These are phyloP conservation scores for Kluyveromyces aestuarii DNA, from an alignment of 805 yeast species.

Conservation along the genomic window DNA sequence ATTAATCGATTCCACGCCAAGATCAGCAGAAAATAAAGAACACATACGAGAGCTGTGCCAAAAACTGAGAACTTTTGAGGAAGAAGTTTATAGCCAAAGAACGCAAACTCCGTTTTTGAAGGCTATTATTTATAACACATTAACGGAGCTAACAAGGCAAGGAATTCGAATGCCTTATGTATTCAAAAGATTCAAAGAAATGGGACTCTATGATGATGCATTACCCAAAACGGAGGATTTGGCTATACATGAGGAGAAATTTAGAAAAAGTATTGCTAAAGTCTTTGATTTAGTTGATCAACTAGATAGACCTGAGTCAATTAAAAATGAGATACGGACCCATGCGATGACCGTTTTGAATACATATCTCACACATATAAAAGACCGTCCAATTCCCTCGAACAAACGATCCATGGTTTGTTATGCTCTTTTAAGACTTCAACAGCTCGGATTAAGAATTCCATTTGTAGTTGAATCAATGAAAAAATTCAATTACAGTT, in stretches of 20 bases:
- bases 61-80: not conserved
- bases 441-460: not conserved
- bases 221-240: not conserved
- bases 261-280: not conserved
- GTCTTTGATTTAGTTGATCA: not conserved
- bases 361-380: not conserved
- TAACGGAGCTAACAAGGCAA: not conserved
- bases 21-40: not conserved
- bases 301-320: not conserved
- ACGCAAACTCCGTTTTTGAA: not conserved
- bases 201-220: not conserved
- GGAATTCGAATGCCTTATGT: conserved; percentile 1
- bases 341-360: not conserved
- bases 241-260: not conserved
- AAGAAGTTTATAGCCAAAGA: not conserved
- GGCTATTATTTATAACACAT: not conserved
- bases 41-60: not conserved
- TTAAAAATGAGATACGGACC: not conserved
- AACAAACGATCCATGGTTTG: not conserved
- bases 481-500: not conserved
- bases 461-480: conserved; percentile 1
- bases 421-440: not conserved
- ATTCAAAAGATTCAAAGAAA: conserved; percentile 1
- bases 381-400: not conserved
- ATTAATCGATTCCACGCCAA: not conserved